Evolutionary conservation across 1,284 basidiomycete species (phyloP).

Genomic region (Coriolopsis trogii): DNA sequence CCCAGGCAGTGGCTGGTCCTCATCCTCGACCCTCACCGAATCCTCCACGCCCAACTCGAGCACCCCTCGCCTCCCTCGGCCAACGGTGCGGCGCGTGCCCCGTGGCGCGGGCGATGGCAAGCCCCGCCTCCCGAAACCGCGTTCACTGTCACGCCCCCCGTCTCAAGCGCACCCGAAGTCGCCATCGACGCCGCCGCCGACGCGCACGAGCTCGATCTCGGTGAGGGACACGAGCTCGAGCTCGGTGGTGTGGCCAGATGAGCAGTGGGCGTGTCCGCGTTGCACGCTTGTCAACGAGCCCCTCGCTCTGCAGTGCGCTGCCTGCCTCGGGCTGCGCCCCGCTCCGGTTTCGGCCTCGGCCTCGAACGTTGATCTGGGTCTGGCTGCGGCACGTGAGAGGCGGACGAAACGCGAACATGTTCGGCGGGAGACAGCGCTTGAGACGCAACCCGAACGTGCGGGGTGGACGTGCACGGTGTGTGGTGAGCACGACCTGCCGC

Average conservation of each 20-base stretch:
- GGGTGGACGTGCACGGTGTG: constrained; percentile 77
- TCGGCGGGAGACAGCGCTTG: constrained; percentile 19
- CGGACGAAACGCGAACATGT: no score
- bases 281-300: constrained; percentile 75
- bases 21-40: constrained; percentile 11
- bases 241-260: constrained; percentile 10
- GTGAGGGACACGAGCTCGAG: neutral
- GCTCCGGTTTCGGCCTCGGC: no score
- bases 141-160: constrained; percentile 13
- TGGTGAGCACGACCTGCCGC: constrained; percentile 59
- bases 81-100: constrained; percentile 15
- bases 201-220: constrained; percentile 15
- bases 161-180: neutral
- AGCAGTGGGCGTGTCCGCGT: constrained; percentile 65
- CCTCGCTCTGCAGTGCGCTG: constrained; percentile 58
- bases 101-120: constrained; percentile 16
- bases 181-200: constrained; percentile 18
- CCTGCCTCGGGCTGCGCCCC: constrained; percentile 60
- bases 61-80: constrained; percentile 5
- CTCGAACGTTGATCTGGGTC: no score
- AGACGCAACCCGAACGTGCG: constrained; percentile 25
- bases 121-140: constrained; percentile 21
- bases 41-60: constrained; percentile 8
- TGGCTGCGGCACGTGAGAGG: no score
- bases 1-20: constrained; percentile 3